These are phyloP conservation scores for Cymbopogon flexuosus DNA, from an alignment of 202 grass and related monocot species.

Conservation along the genomic window DNA sequence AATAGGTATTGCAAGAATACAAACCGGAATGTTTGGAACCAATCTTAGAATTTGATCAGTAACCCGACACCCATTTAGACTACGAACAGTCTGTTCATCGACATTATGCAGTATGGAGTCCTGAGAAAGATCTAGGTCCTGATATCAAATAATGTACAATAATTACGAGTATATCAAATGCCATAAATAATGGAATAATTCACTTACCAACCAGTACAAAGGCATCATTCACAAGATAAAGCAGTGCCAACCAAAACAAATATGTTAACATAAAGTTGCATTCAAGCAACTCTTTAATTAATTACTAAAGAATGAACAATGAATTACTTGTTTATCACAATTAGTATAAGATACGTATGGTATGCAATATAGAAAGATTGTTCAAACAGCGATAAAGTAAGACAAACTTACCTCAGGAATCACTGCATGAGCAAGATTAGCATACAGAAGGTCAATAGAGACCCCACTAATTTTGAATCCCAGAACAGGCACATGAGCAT, in stretches of 20 bases:
- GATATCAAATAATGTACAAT: conserved; percentile 22
- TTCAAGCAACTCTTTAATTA: not conserved
- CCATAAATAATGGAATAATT: not conserved
- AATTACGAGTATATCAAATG: conserved; percentile 8
- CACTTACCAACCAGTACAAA: not conserved
- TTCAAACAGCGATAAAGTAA: conserved; percentile 15
- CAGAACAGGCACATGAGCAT: conserved; percentile 92
- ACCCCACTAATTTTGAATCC: conserved; percentile 78
- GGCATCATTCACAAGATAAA: conserved; percentile 8
- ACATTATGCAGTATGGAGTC: conserved; percentile 82
- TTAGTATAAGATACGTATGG: not conserved
- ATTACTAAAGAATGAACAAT: not conserved
- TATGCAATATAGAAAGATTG: conserved; percentile 3
- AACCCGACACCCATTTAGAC: conserved; percentile 89
- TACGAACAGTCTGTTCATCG: conserved; percentile 87
- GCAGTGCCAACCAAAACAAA: conserved; percentile 3
- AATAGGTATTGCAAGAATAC: conserved; percentile 23
- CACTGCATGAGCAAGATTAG: conserved; percentile 75
- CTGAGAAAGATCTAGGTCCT: conserved; percentile 93
- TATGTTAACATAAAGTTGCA: not conserved
- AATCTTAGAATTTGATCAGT: conserved; percentile 86
- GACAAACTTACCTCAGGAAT: conserved; percentile 78
- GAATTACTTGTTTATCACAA: not conserved
- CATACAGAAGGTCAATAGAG: conserved; percentile 92
- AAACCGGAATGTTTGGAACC: conserved; percentile 76